Evolutionary conservation across 1,284 basidiomycete genomes (phyloP), one percentile per base, ranked within the genome.

Genomic region (Marasmius fiardii): DNA sequence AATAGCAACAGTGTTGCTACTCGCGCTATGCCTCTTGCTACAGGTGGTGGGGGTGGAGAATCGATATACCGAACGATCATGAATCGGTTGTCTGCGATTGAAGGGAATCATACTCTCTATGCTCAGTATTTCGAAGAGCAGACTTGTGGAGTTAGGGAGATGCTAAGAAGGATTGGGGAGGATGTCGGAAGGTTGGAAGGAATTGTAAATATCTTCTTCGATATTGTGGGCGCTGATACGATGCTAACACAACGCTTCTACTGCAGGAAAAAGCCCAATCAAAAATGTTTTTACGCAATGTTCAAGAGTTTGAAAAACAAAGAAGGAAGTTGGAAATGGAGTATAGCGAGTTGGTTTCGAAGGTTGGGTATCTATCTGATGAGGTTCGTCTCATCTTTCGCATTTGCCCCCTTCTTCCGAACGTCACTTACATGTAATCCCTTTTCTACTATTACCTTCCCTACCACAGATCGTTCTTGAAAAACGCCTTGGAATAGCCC

Each of bases 41-140:
- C 80, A 26, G 81, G 85, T 2, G 92, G 92, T n/a, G 95, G 99
- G 28, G 81, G 85, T 2, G 92, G 92, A 16, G 95, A 99, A 70
- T 96, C 93, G 0, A 96, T 99, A 64, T 99, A 97, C 66, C 88
- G 94, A 10, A 93, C 90, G 10, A 99, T 99, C 64, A 95, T 95
- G 83, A 96, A 98, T 61, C 87, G 95, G 1, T 80, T 99, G 12
- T 83, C 83, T 5, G 85, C 85, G 5, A 80, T 99, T 4, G 96
- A 99, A 68, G 81, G 82, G 6, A 97, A 97, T 65, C 90, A 93
- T 41, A 94, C 92, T 0, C 76, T 98, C 1, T 90, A 93, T 52
- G 82, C 88, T 50, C 81, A 87, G 18, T 99, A 97, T 68, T 87
- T 97, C 23, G 93, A 96, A 65, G 93, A 96, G 66, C 95, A 97